Conservation (phyloP, 768 basidiomycete species). For the Amanita polypyramis region DNA sequence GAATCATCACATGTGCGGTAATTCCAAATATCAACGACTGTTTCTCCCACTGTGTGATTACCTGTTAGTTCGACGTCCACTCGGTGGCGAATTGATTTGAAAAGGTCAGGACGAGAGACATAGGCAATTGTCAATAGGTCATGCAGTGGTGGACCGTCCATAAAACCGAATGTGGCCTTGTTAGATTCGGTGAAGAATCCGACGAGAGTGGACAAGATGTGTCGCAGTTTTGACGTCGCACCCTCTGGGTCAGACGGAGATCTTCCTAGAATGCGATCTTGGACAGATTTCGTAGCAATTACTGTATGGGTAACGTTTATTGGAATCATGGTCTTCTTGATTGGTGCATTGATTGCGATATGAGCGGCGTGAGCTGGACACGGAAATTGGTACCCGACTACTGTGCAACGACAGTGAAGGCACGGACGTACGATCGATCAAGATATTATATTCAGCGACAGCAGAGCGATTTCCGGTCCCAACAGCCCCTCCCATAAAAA, state of each 20-base stretch:
- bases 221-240: conserved; percentile 39
- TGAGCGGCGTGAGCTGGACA: conserved; percentile 66
- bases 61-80: conserved; percentile 79
- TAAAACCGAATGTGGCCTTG: conserved; percentile 67
- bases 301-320: conserved; percentile 86
- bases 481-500: conserved; percentile 90
- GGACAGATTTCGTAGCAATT: conserved; percentile 52
- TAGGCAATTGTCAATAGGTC: conserved; percentile 80
- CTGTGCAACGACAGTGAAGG: not conserved
- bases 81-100: conserved; percentile 49
- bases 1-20: conserved; percentile 48
- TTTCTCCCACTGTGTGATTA: conserved; percentile 60
- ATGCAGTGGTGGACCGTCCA: conserved; percentile 80
- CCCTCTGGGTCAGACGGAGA: conserved; percentile 19
- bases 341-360: conserved; percentile 64
- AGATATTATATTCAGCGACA: conserved; percentile 75
- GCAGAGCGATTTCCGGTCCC: conserved; percentile 76
- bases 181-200: conserved; percentile 67
- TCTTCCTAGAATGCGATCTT: conserved; percentile 39
- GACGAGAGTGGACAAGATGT: conserved; percentile 66
- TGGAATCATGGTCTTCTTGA: conserved; percentile 68
- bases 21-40: conserved; percentile 69
- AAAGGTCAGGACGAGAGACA: conserved; percentile 57
- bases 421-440: conserved; percentile 61
- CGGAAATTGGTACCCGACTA: not conserved